Evolutionary conservation across 129 eudicot genomes (phyloP).

Genomic region (Lactuca saligna): DNA sequence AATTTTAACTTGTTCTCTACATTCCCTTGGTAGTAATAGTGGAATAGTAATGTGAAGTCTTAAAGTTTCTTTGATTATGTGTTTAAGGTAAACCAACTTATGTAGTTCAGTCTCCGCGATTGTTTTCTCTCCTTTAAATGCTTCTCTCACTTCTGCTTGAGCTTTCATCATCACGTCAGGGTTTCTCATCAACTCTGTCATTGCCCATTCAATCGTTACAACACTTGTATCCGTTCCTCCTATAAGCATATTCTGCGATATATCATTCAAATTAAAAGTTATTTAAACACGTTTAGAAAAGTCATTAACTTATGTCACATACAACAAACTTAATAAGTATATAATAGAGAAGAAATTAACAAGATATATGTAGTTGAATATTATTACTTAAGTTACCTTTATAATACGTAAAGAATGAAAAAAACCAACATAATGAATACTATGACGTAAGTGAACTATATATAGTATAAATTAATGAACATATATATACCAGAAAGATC

Average conservation of each 20-base stretch:
- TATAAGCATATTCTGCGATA: conserved; percentile 6
- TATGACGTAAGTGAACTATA: neutral
- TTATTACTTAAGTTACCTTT: too few relatives aligned
- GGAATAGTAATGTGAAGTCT: neutral
- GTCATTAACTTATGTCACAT: neutral
- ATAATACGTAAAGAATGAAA: too few relatives aligned
- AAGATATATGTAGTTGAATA: too few relatives aligned
- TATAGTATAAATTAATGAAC: too few relatives aligned
- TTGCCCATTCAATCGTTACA: too few relatives aligned
- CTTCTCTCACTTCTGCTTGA: conserved; percentile 7
- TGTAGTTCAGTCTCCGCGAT: neutral
- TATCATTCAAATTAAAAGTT: neutral
- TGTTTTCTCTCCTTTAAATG: conserved; percentile 3
- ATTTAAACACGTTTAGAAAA: neutral
- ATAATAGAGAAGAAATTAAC: too few relatives aligned
- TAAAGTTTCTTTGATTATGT: conserved; percentile 6
- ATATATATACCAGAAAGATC: conserved; percentile 17
- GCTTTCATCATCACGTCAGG: conserved; percentile 11
- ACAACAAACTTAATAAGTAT: too few relatives aligned
- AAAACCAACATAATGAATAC: too few relatives aligned
- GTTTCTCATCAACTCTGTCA: conserved; percentile 8
- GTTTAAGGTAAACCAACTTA: conserved; percentile 4
- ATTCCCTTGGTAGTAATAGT: conserved; percentile 23
- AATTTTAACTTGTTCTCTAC: conserved; percentile 3
- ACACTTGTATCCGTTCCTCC: conserved; percentile 4